phyloP scores from a whole-genome alignment of 139 green algal genomes.

The Chlamydomonas incerta region DNA sequence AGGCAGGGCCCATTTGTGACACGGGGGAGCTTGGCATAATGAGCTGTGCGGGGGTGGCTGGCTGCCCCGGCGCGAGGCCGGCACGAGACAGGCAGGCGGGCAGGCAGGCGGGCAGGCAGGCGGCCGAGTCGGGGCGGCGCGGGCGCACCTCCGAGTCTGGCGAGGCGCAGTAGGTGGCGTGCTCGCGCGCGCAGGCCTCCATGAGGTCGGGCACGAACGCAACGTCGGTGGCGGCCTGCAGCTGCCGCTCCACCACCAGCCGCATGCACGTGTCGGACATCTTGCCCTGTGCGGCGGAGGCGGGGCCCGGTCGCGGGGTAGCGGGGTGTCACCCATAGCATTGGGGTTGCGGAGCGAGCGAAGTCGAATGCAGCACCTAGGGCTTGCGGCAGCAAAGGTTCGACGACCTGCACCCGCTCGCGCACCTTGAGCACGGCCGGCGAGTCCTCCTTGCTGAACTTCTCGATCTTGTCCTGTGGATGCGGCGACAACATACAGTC shows the following conservation, averaged over 20 bases:
- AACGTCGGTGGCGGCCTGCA: conserved; percentile 48
- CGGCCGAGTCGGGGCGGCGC: too few species aligned
- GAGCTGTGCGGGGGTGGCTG: too few species aligned
- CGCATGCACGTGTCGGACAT: conserved; percentile 28
- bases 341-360: background rate
- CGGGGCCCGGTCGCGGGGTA: background rate
- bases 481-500: too few species aligned
- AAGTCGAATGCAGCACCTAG: too few species aligned
- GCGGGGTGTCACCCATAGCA: too few species aligned
- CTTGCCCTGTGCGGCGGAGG: conserved; percentile 10
- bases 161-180: background rate
- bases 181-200: conserved; percentile 16
- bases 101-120: too few species aligned
- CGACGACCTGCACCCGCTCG: too few species aligned
- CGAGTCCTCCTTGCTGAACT: conserved; percentile 21
- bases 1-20: too few species aligned
- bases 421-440: conserved; percentile 24
- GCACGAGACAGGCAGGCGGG: too few species aligned
- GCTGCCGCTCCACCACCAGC: conserved; percentile 39
- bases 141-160: conserved; percentile 20
- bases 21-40: too few species aligned
- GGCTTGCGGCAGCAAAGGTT: too few species aligned
- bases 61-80: too few species aligned
- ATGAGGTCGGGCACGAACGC: conserved; percentile 47
- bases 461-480: conserved; percentile 33